A percentile compares a stretch with the other conserved stretches of the same genome.
Conservation (phyloP, 1,284 basidiomycete species). For the Anthracocystis panici-leucophaei region DNA sequence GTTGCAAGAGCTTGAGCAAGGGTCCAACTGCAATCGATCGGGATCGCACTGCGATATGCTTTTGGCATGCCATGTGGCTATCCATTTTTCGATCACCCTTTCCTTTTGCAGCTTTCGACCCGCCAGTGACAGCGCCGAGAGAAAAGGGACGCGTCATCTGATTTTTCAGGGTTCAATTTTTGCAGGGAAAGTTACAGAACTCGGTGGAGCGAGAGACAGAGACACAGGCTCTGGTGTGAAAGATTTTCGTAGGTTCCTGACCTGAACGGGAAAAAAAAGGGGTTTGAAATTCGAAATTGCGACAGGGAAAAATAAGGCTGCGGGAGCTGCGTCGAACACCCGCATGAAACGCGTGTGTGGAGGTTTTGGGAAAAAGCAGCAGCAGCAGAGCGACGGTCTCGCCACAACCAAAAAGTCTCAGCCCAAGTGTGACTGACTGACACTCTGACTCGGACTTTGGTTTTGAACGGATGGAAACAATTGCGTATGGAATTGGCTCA, state of each 20-base stretch:
- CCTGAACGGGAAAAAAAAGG: not conserved
- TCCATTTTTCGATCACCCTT: slow-evolving; percentile 6
- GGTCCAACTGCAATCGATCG: slow-evolving; percentile 6
- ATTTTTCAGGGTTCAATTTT: not conserved
- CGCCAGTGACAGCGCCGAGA: not conserved
- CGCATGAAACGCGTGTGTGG: slow-evolving; percentile 15
- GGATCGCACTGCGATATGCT: slow-evolving; percentile 1
- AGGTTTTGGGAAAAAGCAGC: not conserved
- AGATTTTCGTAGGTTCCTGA: slow-evolving; percentile 2
- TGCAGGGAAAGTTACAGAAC: slow-evolving; percentile 2
- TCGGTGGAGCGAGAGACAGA: not conserved
- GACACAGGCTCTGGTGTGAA: not conserved
- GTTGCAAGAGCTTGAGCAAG: not conserved
- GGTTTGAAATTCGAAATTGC: not conserved
- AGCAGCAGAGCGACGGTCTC: slow-evolving; percentile 6
- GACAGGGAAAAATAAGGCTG: not conserved
- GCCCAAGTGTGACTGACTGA: no score
- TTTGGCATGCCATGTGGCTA: slow-evolving; percentile 1
- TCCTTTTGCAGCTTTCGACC: not conserved
- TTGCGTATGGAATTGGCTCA: slow-evolving; percentile 13
- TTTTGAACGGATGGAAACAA: not conserved
- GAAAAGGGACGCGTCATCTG: slow-evolving; percentile 11
- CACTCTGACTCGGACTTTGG: slow-evolving; percentile 5
- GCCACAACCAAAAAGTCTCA: slow-evolving; percentile 10
- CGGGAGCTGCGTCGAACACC: not conserved